Conservation (phyloP, 2,329 filamentous ascomycete species). For the Davidsoniella australis region DNA sequence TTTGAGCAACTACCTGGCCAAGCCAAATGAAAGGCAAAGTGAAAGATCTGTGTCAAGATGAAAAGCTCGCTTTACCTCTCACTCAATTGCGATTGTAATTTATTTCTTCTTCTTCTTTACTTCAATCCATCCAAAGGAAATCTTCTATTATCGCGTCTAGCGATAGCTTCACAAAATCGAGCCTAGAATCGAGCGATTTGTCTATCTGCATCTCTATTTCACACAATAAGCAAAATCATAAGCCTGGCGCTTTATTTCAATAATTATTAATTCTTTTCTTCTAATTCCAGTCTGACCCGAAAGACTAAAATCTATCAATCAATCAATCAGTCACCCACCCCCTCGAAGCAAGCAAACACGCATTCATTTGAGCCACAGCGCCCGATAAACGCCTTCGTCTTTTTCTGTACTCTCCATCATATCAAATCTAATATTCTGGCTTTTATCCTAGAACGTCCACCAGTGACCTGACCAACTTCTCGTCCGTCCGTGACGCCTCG, state of each 20-base stretch:
- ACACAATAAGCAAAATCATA: background rate
- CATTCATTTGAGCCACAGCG: background rate
- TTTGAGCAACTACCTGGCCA: too few relatives aligned
- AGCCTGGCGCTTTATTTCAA: slow-evolving; percentile 1
- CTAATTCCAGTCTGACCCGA: background rate
- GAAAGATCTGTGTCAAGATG: too few relatives aligned
- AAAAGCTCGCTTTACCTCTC: background rate
- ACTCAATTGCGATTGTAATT: background rate
- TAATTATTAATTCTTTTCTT: slow-evolving; percentile 2
- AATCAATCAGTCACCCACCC: background rate
- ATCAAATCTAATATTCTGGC: too few relatives aligned
- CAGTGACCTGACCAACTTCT: too few relatives aligned
- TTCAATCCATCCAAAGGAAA: background rate
- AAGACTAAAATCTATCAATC: too few relatives aligned
- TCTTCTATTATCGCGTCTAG: slow-evolving; percentile 10
- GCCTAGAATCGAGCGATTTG: slow-evolving; percentile 31
- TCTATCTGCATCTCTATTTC: background rate
- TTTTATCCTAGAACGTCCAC: too few relatives aligned
- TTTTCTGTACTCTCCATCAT: background rate
- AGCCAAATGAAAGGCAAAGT: background rate
- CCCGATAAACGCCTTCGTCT: background rate
- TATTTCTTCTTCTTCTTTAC: background rate
- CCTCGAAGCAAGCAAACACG: background rate
- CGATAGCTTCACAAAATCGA: background rate
- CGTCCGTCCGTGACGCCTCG: background rate